Evolutionary conservation across 1,139 yeast genomes (phyloP), one percentile per base, ranked within the genome.

Genomic region (Candida tetrigidarum): DNA sequence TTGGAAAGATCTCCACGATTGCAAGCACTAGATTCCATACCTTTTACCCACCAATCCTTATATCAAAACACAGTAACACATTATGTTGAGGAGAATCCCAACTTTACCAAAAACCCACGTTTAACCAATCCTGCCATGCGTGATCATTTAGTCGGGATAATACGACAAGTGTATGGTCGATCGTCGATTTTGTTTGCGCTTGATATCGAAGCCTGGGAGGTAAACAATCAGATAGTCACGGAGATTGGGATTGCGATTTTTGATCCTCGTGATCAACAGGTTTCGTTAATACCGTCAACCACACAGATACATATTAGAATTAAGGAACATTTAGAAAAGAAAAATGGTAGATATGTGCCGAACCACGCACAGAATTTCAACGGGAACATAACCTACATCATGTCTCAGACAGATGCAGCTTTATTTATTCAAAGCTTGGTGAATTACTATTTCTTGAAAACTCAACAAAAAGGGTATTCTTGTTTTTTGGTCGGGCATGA

Each of bases 161-260:
- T 49, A 16, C 35, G 26, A 39, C 11, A 39, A 15, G 66, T 69
- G 1, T 66, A 62, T 46, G 59, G 63, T 9, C 55, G 68, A n/a
- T 56, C 63, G 23, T 60, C 69, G 27, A 68, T 71, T 0, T 64
- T 83, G 14, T 66, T 84, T 39, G 74, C 83, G 16, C 62, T 86
- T 16, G 93, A 86, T 59, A 69, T 84, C 9, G 93, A 86, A 59
- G 85, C 86, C 4, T 83, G 71, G 68, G 95, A 86, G 55, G 55
- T 63, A 14, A 62, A 74, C 48, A 67, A 63, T 8, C 54, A 64
- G 14, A 50, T 64, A 9, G 68, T 86, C 18, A 84, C 89, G 0
- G 95, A 86, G 58, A 75, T 86, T 40, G 95, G 95, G 2, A 63
- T 86, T 2, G 71, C 87, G 2, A 75, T 86, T 5, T 85, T 80